phyloP scores from a whole-genome alignment of 306 rosid genomes.

The Prunus mume region DNA sequence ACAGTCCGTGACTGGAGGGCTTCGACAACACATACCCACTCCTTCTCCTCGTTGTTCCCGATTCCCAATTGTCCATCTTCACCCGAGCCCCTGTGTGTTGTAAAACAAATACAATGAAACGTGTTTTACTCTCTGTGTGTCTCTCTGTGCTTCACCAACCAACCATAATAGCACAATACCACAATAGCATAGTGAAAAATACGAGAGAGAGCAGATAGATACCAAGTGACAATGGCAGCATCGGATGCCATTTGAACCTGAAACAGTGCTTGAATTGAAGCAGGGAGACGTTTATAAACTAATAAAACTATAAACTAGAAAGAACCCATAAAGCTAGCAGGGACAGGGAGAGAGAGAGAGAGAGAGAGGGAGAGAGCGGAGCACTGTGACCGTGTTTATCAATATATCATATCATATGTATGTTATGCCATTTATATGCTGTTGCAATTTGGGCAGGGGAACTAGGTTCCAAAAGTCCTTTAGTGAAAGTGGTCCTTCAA shows the following conservation, averaged over 20 bases:
- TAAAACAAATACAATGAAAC: not conserved
- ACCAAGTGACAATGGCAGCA: constrained; percentile 2
- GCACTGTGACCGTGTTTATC: not conserved
- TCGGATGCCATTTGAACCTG: not conserved
- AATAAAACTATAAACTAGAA: not conserved
- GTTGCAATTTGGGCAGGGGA: not conserved
- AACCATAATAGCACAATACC: not conserved
- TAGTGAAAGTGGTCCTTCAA: not conserved
- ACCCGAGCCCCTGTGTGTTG: constrained; percentile 79
- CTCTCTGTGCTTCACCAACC: not conserved
- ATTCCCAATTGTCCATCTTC: constrained; percentile 95
- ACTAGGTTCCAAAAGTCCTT: not conserved
- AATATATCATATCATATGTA: not conserved
- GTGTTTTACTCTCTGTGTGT: not conserved
- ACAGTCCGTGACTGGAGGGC: constrained; percentile 45
- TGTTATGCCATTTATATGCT: not conserved
- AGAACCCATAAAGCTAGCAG: not conserved
- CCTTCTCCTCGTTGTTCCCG: constrained; percentile 77
- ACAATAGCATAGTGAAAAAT: not conserved
- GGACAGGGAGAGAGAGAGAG: not conserved
- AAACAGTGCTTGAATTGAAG: not conserved
- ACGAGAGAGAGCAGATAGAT: not conserved
- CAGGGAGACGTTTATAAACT: not conserved
- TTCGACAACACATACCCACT: constrained; percentile 55
- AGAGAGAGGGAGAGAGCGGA: no score